phyloP scores from a whole-genome alignment of 1,284 basidiomycete species.

The Flammula alnicola region DNA sequence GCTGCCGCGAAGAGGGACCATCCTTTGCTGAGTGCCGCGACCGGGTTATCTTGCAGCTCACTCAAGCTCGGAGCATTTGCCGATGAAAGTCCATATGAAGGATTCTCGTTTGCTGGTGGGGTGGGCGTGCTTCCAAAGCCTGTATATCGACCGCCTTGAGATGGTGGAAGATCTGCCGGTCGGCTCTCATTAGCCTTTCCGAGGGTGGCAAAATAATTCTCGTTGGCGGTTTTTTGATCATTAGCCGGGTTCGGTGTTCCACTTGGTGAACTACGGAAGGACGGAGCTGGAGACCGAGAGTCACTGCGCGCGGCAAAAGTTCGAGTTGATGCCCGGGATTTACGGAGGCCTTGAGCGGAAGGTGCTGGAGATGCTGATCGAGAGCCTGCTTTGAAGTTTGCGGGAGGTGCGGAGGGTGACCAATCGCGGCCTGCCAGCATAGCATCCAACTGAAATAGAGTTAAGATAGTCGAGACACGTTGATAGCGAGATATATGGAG shows the following conservation, averaged over 20 bases:
- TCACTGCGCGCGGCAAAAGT: constrained; percentile 52
- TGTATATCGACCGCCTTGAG: constrained; percentile 84
- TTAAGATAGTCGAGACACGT: constrained; percentile 17
- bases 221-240: constrained; percentile 76
- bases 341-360: constrained; percentile 74
- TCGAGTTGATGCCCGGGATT: constrained; percentile 71
- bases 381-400: constrained; percentile 42
- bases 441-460: constrained; percentile 62
- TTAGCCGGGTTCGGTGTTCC: constrained; percentile 44
- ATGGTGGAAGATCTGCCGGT: constrained; percentile 75
- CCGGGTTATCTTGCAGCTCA: constrained; percentile 82
- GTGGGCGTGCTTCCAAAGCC: constrained; percentile 82
- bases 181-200: constrained; percentile 76
- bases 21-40: constrained; percentile 79
- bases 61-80: constrained; percentile 68
- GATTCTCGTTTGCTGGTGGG: constrained; percentile 55
- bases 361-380: constrained; percentile 53
- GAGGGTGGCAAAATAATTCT: constrained; percentile 74
- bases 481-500: constrained; percentile 19
- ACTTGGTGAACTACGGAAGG: constrained; percentile 51
- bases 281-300: constrained; percentile 57
- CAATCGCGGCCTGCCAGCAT: constrained; percentile 72
- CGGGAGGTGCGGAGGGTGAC: constrained; percentile 69
- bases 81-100: constrained; percentile 76
- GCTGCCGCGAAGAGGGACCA: constrained; percentile 84